These are phyloP conservation scores for Akanthomyces lecanii DNA, from an alignment of 2,329 filamentous ascomycete genomes.

Conservation along the genomic window DNA sequence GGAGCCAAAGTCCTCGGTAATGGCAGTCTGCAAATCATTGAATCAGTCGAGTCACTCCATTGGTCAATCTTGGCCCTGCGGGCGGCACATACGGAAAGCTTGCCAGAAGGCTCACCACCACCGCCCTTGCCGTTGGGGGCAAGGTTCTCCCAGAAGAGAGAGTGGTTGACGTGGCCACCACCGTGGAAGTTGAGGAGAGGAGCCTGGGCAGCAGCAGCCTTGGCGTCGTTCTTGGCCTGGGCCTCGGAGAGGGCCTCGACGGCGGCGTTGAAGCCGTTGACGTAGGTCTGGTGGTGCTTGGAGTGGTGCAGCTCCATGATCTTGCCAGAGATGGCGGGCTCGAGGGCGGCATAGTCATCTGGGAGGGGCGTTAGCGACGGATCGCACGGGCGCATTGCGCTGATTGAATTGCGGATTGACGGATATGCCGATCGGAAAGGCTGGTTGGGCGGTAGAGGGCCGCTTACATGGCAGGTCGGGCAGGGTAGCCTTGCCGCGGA, in stretches of 20 bases:
- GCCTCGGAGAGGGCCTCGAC: conserved; percentile 66
- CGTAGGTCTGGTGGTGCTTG: conserved; percentile 93
- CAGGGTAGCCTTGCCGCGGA: conserved; percentile 85
- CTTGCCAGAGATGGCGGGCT: conserved; percentile 75
- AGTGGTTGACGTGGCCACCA: conserved; percentile 83
- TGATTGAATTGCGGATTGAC: not conserved
- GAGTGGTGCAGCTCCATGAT: conserved; percentile 97
- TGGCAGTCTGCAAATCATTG: conserved; percentile 41
- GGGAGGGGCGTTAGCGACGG: conserved; percentile 5
- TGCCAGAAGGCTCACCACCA: conserved; percentile 57
- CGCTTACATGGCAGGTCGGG: conserved; percentile 69
- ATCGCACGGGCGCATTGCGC: not conserved
- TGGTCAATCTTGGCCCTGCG: too few relatives aligned
- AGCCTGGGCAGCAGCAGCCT: conserved; percentile 46
- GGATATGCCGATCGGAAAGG: not conserved
- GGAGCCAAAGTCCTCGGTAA: conserved; percentile 64
- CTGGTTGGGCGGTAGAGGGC: not conserved
- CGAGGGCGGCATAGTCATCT: conserved; percentile 97
- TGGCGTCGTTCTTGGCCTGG: conserved; percentile 56
- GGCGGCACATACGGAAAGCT: conserved; percentile 50
- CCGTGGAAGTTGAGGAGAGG: conserved; percentile 72
- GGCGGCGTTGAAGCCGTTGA: conserved; percentile 81
- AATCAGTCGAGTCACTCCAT: not conserved
- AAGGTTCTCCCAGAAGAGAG: conserved; percentile 81
- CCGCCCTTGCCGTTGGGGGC: conserved; percentile 60